Evolutionary conservation across 805 yeast genomes (phyloP), one percentile per base, ranked within the genome.

Genomic region (Cyberlindnera xylosilytica): DNA sequence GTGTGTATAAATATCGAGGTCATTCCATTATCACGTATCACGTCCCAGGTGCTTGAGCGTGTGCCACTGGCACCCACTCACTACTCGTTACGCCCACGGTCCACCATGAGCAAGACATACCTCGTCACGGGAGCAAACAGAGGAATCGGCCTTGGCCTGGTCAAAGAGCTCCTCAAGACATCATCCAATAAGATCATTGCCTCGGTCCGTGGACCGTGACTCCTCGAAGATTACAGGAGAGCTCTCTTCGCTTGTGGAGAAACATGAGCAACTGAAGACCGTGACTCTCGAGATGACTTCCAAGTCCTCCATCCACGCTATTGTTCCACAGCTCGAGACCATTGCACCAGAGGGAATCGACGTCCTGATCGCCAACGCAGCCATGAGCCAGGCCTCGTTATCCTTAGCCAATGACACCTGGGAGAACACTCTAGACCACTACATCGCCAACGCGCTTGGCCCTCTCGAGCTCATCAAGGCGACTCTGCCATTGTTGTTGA

Each of bases 391-490:
- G 6, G n/a, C 26, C 1, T 19, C 19, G 20, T 11, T 44, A 3
- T 23, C 34, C 3, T 34, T 41, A n/a, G 16, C 34, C 11, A 40
- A 42, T 18, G 26, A 36, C 1, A 15, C 23, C 1, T 50, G 47
- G 47, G n/a, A 26, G 6, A 26, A 26, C 29, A 13, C n/a, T 13
- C 4, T 46, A 3, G 38, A 43, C 8, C 63, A 58, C 39, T 57
- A 44, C 31, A 35, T 22, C 2, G 50, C 52, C 23, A 62, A 63
- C 44, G 46, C 45, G 6, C 16, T 59, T 8, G 66, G 63, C 6
- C 60, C 64, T 13, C 45, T 62, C 15, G 38, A 41, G 37, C 24
- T 47, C 16, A 29, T 39, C 41, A 44, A 51, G 44, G 52, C 43
- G 13, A 22, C 62, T 3, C 46, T 45, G 33, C 59, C 62, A 6